phyloP scores from a whole-genome alignment of 176 grass and related monocot genomes.

The Ampelocalamus luodianensis region DNA sequence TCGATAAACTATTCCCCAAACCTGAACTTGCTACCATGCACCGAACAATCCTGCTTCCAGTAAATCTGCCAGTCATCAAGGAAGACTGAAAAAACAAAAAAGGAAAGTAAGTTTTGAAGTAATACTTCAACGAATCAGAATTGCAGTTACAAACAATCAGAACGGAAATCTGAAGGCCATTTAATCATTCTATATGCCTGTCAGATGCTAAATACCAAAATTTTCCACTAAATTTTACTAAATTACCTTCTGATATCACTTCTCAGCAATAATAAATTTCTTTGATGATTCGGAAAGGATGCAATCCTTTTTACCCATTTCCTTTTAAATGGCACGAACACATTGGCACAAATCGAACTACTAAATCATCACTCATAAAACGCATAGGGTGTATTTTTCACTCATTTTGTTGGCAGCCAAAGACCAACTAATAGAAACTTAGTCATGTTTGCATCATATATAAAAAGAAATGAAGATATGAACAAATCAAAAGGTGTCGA shows the following conservation, averaged over 20 bases:
- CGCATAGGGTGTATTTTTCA: not conserved
- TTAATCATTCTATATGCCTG: conserved; percentile 8
- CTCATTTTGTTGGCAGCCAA: not conserved
- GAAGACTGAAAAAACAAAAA: conserved; percentile 50
- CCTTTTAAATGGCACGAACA: not conserved
- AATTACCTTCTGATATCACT: not conserved
- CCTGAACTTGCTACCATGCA: conserved; percentile 61
- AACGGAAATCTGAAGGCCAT: not conserved
- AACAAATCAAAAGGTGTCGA: conserved; percentile 14
- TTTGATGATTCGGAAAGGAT: not conserved
- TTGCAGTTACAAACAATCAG: not conserved
- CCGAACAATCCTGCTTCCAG: conserved; percentile 47
- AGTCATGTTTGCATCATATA: not conserved
- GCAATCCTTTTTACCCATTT: not conserved
- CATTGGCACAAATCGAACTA: not conserved
- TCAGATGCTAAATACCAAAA: not conserved
- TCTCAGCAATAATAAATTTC: not conserved
- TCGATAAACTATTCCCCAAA: conserved; percentile 32
- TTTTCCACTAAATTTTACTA: not conserved
- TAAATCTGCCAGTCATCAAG: conserved; percentile 38
- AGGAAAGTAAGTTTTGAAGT: conserved; percentile 17
- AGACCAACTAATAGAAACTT: not conserved
- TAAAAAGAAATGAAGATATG: not conserved
- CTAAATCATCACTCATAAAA: not conserved
- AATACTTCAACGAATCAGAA: conserved; percentile 12